Evolutionary conservation across 1,284 basidiomycete genomes (phyloP).

Genomic region (Wolfiporia cocos): DNA sequence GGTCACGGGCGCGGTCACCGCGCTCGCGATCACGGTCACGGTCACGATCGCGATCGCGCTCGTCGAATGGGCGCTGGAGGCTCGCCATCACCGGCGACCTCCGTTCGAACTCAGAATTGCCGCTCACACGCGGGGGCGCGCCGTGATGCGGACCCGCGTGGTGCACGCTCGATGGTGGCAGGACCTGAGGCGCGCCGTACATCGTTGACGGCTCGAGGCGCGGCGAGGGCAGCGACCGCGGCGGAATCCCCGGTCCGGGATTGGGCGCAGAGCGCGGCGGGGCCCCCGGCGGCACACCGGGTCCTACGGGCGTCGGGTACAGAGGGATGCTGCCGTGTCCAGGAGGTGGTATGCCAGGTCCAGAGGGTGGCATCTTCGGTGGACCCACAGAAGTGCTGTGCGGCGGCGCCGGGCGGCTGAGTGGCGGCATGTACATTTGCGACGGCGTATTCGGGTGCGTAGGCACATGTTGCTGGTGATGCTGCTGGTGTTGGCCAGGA

Average conservation of each 20-base stretch:
- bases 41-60: slow-evolving; percentile 14
- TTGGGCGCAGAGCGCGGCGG: slow-evolving; percentile 8
- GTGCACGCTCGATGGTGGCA: slow-evolving; percentile 11
- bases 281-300: slow-evolving; percentile 15
- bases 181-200: slow-evolving; percentile 18
- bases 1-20: slow-evolving; percentile 10
- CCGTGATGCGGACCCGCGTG: background rate
- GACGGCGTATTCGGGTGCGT: slow-evolving; percentile 17
- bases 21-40: slow-evolving; percentile 12
- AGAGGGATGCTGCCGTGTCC: slow-evolving; percentile 19
- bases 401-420: slow-evolving; percentile 4
- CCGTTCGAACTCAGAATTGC: slow-evolving; percentile 11
- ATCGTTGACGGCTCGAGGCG: slow-evolving; percentile 25
- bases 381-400: background rate
- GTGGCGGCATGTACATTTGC: slow-evolving; percentile 23
- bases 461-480: slow-evolving; percentile 12
- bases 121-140: slow-evolving; percentile 11
- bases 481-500: slow-evolving; percentile 7
- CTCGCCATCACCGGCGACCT: slow-evolving; percentile 27
- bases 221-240: slow-evolving; percentile 9
- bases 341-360: slow-evolving; percentile 11
- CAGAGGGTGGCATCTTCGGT: slow-evolving; percentile 7
- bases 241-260: slow-evolving; percentile 9
- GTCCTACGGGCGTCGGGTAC: slow-evolving; percentile 20
- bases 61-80: slow-evolving; percentile 20